Conservation (phyloP, 1,139 yeast species). For the Hansenula sp. region DNA sequence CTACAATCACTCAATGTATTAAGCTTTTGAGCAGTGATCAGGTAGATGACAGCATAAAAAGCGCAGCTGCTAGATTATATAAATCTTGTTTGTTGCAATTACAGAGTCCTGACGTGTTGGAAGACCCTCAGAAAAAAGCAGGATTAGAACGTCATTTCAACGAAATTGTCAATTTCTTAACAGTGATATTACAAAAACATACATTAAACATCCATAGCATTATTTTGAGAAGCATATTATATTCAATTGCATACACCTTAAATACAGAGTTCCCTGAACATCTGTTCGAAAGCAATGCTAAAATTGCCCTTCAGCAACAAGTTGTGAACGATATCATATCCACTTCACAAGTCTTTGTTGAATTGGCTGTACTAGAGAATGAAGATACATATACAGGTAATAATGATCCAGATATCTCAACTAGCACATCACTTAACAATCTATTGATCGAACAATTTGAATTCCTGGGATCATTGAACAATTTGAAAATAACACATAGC, state of each 20-base stretch:
- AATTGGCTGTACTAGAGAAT: slow-evolving; percentile 11
- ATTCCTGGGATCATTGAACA: slow-evolving; percentile 22
- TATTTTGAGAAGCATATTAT: slow-evolving; percentile 21
- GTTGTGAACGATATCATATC: slow-evolving; percentile 20
- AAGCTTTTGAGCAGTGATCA: slow-evolving; percentile 31
- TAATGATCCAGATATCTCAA: slow-evolving; percentile 11
- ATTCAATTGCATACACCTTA: slow-evolving; percentile 23
- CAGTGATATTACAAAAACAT: slow-evolving; percentile 14
- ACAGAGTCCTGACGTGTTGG: slow-evolving; percentile 47
- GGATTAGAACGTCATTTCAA: slow-evolving; percentile 17
- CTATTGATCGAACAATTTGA: slow-evolving; percentile 26
- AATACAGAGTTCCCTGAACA: slow-evolving; percentile 29
- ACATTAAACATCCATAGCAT: slow-evolving; percentile 10
- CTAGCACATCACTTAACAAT: slow-evolving; percentile 24
- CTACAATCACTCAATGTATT: slow-evolving; percentile 45
- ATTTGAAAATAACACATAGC: slow-evolving; percentile 8
- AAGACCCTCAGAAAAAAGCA: slow-evolving; percentile 28
- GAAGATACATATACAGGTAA: slow-evolving; percentile 5
- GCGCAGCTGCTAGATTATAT: slow-evolving; percentile 48
- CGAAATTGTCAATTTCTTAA: slow-evolving; percentile 18
- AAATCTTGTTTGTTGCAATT: slow-evolving; percentile 49
- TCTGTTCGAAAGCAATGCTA: slow-evolving; percentile 15
- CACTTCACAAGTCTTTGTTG: slow-evolving; percentile 7
- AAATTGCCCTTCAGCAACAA: slow-evolving; percentile 11
- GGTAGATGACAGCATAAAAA: slow-evolving; percentile 36